A percentile compares a stretch with the other conserved stretches of the same genome.
These are phyloP conservation scores for Peniophora sp. DNA, from an alignment of 1,284 basidiomycete species.

Conservation along the genomic window DNA sequence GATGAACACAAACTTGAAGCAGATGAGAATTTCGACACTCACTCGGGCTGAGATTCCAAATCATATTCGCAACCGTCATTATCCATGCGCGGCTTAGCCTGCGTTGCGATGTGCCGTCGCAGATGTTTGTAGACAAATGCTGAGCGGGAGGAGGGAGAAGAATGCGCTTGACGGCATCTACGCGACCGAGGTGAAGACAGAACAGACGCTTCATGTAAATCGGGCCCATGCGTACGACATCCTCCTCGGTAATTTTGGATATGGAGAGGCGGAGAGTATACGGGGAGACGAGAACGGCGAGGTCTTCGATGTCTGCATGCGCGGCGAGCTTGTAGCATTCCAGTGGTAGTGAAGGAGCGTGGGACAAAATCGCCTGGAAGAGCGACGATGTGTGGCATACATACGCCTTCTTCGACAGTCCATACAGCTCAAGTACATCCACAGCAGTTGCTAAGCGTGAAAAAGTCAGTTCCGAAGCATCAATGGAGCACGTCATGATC, in stretches of 20 bases:
- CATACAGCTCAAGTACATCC: too few species aligned
- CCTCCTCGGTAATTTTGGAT: conserved; percentile 15
- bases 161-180: neutral
- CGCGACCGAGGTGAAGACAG: neutral
- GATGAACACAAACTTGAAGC: neutral
- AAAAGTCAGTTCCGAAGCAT: too few species aligned
- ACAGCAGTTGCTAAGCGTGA: too few species aligned
- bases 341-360: conserved; percentile 12
- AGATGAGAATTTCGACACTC: neutral
- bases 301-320: conserved; percentile 13
- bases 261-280: conserved; percentile 16
- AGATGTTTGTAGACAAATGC: neutral
- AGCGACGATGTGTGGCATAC: neutral
- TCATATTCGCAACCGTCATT: neutral
- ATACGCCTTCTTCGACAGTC: too few species aligned
- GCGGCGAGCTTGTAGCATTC: conserved; percentile 12
- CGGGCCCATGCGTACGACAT: conserved; percentile 15
- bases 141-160: neutral
- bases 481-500: too few species aligned
- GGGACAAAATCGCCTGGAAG: conserved; percentile 1
- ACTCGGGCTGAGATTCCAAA: conserved; percentile 2
- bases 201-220: conserved; percentile 17
- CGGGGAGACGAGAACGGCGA: conserved; percentile 17
- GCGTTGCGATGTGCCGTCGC: neutral
- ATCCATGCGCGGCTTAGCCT: neutral